Evolutionary conservation across 345 rosid species (phyloP).

Genomic region (Fremontodendron californicum): DNA sequence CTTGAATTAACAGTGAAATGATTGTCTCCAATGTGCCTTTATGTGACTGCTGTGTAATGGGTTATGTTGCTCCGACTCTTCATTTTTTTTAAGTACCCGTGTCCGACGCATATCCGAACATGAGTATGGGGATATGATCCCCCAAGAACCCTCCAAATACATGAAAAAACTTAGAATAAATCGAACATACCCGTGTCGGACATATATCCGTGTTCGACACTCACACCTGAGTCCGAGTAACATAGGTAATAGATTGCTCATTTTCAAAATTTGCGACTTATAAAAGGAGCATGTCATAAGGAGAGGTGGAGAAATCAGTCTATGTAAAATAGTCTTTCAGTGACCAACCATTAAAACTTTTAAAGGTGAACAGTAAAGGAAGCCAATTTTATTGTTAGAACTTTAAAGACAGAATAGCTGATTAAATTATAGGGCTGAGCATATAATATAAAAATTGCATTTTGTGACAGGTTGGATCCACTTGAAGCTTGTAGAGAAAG

Average conservation of each 20-base stretch:
- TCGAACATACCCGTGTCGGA: too few species aligned
- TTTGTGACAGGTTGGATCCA: slow-evolving; percentile 72
- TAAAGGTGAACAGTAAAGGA: not conserved
- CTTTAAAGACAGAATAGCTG: slow-evolving; percentile 27
- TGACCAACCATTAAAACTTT: not conserved
- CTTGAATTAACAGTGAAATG: not conserved
- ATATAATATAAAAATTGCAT: not conserved
- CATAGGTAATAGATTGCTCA: too few species aligned
- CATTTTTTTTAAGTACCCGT: too few species aligned
- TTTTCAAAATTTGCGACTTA: not conserved
- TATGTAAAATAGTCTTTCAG: not conserved
- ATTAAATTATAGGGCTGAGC: slow-evolving; percentile 46
- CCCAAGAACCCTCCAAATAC: too few species aligned
- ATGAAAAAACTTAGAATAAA: too few species aligned
- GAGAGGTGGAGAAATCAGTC: not conserved
- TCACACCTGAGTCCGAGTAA: too few species aligned
- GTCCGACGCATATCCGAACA: too few species aligned
- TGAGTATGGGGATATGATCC: too few species aligned
- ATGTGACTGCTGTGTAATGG: slow-evolving; percentile 32
- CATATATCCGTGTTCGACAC: too few species aligned
- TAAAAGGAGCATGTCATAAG: not conserved
- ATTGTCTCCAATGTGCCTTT: not conserved
- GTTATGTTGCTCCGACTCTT: too few species aligned
- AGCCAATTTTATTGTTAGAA: not conserved
- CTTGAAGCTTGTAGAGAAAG: slow-evolving; percentile 81